Percentiles rank a stretch among this genome's conserved stretches.
phyloP scores from a whole-genome alignment of 768 basidiomycete genomes.

The Trametes villosa region DNA sequence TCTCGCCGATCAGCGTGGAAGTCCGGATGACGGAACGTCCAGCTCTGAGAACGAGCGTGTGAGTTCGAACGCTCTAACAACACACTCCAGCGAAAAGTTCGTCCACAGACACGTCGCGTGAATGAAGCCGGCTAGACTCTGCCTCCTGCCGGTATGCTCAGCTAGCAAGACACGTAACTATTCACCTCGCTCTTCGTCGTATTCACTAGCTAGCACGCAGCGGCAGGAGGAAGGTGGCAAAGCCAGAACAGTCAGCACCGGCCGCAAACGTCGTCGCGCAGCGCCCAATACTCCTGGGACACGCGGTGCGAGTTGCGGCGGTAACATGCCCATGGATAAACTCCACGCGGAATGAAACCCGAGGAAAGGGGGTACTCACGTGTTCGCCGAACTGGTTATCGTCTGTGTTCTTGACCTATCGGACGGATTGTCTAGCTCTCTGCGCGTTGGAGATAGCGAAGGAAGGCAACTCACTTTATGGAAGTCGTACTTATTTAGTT shows the following conservation, averaged over 20 bases:
- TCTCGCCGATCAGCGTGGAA: slow-evolving; percentile 56
- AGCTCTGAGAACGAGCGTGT: slow-evolving; percentile 36
- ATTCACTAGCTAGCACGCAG: slow-evolving; percentile 12
- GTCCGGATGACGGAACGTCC: slow-evolving; percentile 59
- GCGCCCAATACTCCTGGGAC: neutral
- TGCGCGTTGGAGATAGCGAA: slow-evolving; percentile 4
- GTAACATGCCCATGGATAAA: slow-evolving; percentile 12
- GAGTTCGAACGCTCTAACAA: neutral
- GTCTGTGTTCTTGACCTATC: slow-evolving; percentile 80
- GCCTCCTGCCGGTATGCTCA: slow-evolving; percentile 2
- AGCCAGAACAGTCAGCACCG: neutral
- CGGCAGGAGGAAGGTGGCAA: slow-evolving; percentile 12
- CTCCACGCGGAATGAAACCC: slow-evolving; percentile 12
- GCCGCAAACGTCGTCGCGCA: neutral
- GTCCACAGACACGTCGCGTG: slow-evolving; percentile 14
- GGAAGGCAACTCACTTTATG: slow-evolving; percentile 65
- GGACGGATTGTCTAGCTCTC: slow-evolving; percentile 1
- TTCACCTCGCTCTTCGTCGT: neutral
- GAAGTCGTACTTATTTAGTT: slow-evolving; percentile 96
- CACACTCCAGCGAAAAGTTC: neutral
- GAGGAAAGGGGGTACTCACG: slow-evolving; percentile 40
- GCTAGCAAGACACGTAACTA: slow-evolving; percentile 1
- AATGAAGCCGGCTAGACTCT: neutral
- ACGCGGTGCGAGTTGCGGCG: slow-evolving; percentile 10
- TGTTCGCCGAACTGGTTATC: slow-evolving; percentile 73